Evolutionary conservation across 495 filamentous ascomycete species (phyloP).

Genomic region (Lindgomyces ingoldianus): DNA sequence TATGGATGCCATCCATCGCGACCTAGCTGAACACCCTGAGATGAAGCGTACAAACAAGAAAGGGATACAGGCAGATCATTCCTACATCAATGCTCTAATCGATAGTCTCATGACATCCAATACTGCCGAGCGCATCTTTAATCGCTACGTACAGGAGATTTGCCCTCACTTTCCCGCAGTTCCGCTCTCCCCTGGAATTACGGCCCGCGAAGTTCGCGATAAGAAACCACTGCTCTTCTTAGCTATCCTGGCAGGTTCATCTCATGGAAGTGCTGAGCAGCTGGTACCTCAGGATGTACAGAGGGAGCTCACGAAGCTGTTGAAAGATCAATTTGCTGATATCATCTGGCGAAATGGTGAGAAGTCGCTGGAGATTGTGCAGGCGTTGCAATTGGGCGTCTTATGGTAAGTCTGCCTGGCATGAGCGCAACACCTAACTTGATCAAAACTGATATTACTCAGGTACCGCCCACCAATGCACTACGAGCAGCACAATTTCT

Average conservation of each 20-base stretch:
- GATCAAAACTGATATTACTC: constrained; percentile 29
- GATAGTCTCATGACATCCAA: constrained; percentile 63
- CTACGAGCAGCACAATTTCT: constrained; percentile 87
- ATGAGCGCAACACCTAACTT: no score
- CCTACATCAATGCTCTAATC: constrained; percentile 66
- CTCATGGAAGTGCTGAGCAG: constrained; percentile 57
- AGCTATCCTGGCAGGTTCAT: constrained; percentile 69
- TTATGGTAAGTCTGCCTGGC: constrained; percentile 28
- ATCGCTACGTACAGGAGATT: constrained; percentile 69
- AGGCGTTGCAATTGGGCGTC: constrained; percentile 61
- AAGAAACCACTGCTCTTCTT: constrained; percentile 80
- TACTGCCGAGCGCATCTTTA: constrained; percentile 65
- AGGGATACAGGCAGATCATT: constrained; percentile 43
- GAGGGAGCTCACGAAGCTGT: constrained; percentile 62
- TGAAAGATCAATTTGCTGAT: constrained; percentile 73
- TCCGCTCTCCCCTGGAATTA: constrained; percentile 68
- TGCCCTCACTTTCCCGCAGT: constrained; percentile 73
- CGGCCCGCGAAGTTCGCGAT: constrained; percentile 65
- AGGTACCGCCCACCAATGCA: constrained; percentile 86
- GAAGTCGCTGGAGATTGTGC: constrained; percentile 84
- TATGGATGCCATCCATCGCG: constrained; percentile 34
- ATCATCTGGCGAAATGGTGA: constrained; percentile 72
- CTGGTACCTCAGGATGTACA: constrained; percentile 33
- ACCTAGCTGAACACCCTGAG: constrained; percentile 29
- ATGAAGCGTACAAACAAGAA: constrained; percentile 30